phyloP scores from a whole-genome alignment of 306 rosid genomes.

The Vicia villosa region DNA sequence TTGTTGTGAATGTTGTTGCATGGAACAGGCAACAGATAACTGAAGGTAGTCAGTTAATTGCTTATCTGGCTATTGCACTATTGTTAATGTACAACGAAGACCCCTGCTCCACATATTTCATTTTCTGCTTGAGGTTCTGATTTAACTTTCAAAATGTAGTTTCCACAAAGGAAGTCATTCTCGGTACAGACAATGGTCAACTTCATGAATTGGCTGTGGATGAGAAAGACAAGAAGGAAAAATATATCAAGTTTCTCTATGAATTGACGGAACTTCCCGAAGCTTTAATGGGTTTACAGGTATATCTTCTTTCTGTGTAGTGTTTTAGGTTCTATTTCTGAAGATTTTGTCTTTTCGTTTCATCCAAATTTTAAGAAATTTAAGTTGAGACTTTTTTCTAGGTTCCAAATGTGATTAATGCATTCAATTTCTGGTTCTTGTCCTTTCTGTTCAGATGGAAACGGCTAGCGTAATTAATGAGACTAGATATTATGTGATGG shows the following conservation, averaged over 20 bases:
- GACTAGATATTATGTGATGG: constrained; percentile 92
- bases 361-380: constrained; percentile 24
- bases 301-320: constrained; percentile 32
- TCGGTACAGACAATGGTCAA: constrained; percentile 87
- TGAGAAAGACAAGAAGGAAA: constrained; percentile 96
- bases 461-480: constrained; percentile 73
- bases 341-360: constrained; percentile 27
- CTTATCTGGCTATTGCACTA: constrained; percentile 6
- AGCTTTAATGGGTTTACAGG: constrained; percentile 91
- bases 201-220: constrained; percentile 88
- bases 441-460: constrained; percentile 76
- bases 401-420: constrained; percentile 10
- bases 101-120: not conserved
- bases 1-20: constrained; percentile 88
- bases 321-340: constrained; percentile 30
- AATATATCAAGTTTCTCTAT: constrained; percentile 72
- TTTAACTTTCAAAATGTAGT: constrained; percentile 48
- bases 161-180: constrained; percentile 89
- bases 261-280: constrained; percentile 76
- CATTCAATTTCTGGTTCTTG: constrained; percentile 34
- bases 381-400: not conserved
- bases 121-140: constrained; percentile 37
- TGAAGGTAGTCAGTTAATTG: constrained; percentile 60
- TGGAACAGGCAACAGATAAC: constrained; percentile 93
- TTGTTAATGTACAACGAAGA: constrained; percentile 10